Conservation (phyloP, 73 alveolate genomes). For the Stentor coeruleus region DNA sequence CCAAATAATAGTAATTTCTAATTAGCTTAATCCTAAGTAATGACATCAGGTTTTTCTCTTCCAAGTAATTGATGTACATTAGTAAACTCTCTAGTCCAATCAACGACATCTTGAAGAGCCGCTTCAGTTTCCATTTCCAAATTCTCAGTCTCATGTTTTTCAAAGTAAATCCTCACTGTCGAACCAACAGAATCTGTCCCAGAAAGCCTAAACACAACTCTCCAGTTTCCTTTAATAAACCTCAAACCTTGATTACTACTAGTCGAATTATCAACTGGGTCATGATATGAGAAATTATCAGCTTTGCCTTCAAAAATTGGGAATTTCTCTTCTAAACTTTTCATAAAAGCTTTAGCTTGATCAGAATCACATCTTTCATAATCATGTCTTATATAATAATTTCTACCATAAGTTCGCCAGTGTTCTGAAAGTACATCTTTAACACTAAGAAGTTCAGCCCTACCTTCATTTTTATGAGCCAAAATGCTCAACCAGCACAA, state of each 20-base stretch:
- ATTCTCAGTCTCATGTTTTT: constrained; percentile 78
- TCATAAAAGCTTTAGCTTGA: constrained; percentile 89
- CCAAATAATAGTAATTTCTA: not conserved
- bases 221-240: constrained; percentile 91
- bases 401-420: constrained; percentile 97
- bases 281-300: constrained; percentile 86
- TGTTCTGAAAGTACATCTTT: constrained; percentile 87
- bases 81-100: constrained; percentile 72
- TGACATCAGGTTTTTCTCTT: constrained; percentile 94
- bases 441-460: constrained; percentile 80
- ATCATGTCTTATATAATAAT: constrained; percentile 98
- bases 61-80: constrained; percentile 85
- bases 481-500: constrained; percentile 96
- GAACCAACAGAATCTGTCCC: constrained; percentile 99
- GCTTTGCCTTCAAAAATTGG: constrained; percentile 55
- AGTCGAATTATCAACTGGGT: constrained; percentile 95
- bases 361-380: constrained; percentile 93
- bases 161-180: constrained; percentile 96
- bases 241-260: constrained; percentile 91
- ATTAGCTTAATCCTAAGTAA: constrained; percentile 51
- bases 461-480: constrained; percentile 88
- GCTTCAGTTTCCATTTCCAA: constrained; percentile 69
- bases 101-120: constrained; percentile 75
- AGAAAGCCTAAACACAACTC: constrained; percentile 95
- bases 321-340: constrained; percentile 63